phyloP scores from a whole-genome alignment of 2,329 filamentous ascomycete species.

The Biscogniauxia sp. region DNA sequence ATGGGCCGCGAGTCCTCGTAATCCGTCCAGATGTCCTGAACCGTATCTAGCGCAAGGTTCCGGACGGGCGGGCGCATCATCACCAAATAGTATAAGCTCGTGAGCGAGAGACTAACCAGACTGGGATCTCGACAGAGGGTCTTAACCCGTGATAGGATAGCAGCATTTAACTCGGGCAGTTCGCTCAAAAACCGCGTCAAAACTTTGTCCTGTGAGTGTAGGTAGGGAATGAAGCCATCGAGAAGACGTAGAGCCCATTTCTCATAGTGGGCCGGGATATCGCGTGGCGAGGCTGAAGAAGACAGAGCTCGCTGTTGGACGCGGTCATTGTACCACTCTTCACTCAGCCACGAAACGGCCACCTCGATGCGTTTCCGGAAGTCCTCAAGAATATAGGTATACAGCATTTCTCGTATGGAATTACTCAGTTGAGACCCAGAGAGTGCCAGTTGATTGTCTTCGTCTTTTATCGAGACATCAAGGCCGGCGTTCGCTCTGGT shows the following conservation, averaged over 20 bases:
- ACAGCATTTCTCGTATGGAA: slow-evolving; percentile 75
- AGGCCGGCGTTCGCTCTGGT: slow-evolving; percentile 74
- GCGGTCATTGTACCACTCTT: slow-evolving; percentile 96
- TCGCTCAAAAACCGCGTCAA: slow-evolving; percentile 90
- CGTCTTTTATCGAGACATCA: slow-evolving; percentile 57
- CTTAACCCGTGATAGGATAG: slow-evolving; percentile 72
- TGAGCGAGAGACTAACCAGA: slow-evolving; percentile 61
- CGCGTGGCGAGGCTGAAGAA: slow-evolving; percentile 38
- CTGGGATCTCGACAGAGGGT: slow-evolving; percentile 64
- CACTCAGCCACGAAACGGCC: slow-evolving; percentile 89
- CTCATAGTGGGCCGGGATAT: slow-evolving; percentile 67
- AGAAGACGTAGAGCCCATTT: slow-evolving; percentile 78
- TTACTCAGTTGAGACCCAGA: slow-evolving; percentile 49
- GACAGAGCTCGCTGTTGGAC: slow-evolving; percentile 46
- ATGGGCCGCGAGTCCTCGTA: slow-evolving; percentile 63
- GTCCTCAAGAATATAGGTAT: slow-evolving; percentile 85
- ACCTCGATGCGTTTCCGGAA: slow-evolving; percentile 87
- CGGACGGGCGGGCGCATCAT: slow-evolving; percentile 66
- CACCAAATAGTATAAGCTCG: slow-evolving; percentile 63
- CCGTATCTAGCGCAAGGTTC: slow-evolving; percentile 61
- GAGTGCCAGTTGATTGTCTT: slow-evolving; percentile 42
- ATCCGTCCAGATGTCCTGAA: slow-evolving; percentile 65
- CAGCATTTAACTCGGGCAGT: slow-evolving; percentile 73
- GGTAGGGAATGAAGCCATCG: slow-evolving; percentile 83
- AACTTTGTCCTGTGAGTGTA: slow-evolving; percentile 88